phyloP scores from a whole-genome alignment of 106 monocot genomes.

The Allium cepa region DNA sequence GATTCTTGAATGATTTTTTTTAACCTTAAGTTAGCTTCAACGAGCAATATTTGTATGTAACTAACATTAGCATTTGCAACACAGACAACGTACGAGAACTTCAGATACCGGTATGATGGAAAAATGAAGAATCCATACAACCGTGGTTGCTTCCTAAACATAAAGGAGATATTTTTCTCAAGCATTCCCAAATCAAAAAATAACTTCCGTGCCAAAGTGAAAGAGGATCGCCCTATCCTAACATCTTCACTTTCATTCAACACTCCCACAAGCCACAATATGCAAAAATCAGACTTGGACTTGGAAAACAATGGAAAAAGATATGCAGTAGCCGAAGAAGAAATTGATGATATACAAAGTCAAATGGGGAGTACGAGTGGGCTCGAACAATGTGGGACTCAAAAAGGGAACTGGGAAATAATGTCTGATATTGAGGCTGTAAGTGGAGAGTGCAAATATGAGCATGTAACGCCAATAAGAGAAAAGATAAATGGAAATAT shows the following conservation, averaged over 20 bases:
- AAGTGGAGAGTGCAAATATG: constrained; percentile 30
- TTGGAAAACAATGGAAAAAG: constrained; percentile 35
- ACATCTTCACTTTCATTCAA: constrained; percentile 27
- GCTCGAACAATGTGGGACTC: not conserved
- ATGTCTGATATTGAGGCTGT: constrained; percentile 24
- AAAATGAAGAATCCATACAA: constrained; percentile 57
- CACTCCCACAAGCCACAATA: constrained; percentile 10
- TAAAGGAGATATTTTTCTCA: constrained; percentile 50
- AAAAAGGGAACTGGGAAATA: constrained; percentile 3
- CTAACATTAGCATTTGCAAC: not conserved
- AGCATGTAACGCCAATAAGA: constrained; percentile 19
- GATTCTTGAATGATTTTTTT: too few relatives aligned
- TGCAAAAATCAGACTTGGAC: constrained; percentile 27
- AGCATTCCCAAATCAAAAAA: constrained; percentile 37
- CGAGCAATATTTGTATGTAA: too few relatives aligned
- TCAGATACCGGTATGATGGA: constrained; percentile 60
- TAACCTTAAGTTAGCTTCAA: too few relatives aligned
- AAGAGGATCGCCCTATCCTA: constrained; percentile 25
- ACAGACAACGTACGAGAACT: constrained; percentile 75
- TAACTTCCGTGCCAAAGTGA: constrained; percentile 42
- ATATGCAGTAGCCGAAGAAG: not conserved
- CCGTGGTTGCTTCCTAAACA: constrained; percentile 35
- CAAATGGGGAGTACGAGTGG: constrained; percentile 34
- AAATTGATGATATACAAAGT: constrained; percentile 39
- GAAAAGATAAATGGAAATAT: constrained; percentile 14